Base-by-base conservation (phyloP, 169 alveolate genomes). In the Plasmodium reichenowi region DNA sequence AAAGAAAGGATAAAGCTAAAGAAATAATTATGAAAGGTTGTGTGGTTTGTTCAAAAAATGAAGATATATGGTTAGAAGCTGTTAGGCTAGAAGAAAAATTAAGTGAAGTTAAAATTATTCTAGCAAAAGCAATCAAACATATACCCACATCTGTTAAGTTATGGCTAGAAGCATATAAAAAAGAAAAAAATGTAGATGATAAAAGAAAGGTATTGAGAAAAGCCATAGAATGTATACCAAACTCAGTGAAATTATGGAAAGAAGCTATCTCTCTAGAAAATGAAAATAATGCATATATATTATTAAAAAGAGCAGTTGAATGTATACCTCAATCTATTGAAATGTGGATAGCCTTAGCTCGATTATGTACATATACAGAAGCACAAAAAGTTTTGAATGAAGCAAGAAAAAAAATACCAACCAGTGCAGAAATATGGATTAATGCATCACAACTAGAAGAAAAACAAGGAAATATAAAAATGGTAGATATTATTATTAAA, bases 51-150 rank as follows among this genome's bases (percentile, higher is more conserved):
- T 99, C 99, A 43, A 96, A 97, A 88, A 96, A 95, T 88, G 99
- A 99, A 88, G 99, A 98, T 95, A 96, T 99, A 12, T 98, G 99
- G 99, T 93, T 98, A 43, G 99, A 99, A 94, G 99, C 99, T 9
- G 99, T 99, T 12, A 95, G 99, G 47, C 92, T 99, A 72, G 99
- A 98, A 85, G 97, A 98, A 72, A 98, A 98, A 10, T 2, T 48
- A 4, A 98, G 96, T 62, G 95, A 97, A 72, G 98, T 98, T 7
- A 97, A 98, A 91, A 97, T 97, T 8, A 96, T 98, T 20, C 90
- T 99, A 56, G 98, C 98, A 2, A 96, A 97, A 89, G 99, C 99
- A 3, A 94, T 98, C 17, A 92, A 94, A 52, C 88, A 88, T 78
- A 93, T 95, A 24, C 98, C 98, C 8, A 91, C 94, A 43, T 96